These are phyloP conservation scores for Haplosporangium sp. DNA, from an alignment of 371 early-diverging fungal genomes.

Conservation along the genomic window DNA sequence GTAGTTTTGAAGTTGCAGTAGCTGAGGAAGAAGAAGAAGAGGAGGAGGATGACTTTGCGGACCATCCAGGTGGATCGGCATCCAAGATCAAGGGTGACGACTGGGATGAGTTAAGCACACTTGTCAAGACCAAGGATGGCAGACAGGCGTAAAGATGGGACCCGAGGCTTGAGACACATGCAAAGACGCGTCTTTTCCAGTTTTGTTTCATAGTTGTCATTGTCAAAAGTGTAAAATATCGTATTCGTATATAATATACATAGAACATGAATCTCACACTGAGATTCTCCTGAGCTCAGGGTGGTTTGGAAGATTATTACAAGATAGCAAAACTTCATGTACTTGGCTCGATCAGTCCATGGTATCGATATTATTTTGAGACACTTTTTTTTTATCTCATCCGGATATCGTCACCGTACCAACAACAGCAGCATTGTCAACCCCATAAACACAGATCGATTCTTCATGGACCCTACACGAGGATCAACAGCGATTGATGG, in stretches of 20 bases:
- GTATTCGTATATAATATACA: no score
- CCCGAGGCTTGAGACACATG: no score
- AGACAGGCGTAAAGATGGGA: constrained; percentile 11
- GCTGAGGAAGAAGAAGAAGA: constrained; percentile 53
- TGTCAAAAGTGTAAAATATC: no score
- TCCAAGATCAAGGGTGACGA: constrained; percentile 36
- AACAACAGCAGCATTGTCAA: constrained; percentile 43
- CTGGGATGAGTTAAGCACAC: constrained; percentile 49
- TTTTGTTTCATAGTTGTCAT: no score
- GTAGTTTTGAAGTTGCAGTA: constrained; percentile 59
- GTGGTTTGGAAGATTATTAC: no score
- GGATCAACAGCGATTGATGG: constrained; percentile 33
- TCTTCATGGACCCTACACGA: constrained; percentile 53
- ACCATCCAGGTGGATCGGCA: constrained; percentile 54
- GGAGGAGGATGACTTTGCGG: constrained; percentile 53
- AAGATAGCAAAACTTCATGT: no score
- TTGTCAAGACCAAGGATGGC: constrained; percentile 44
- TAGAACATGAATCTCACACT: no score
- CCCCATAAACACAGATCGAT: constrained; percentile 15
- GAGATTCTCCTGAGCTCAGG: no score
- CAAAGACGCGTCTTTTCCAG: no score
- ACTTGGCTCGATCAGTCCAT: no score
- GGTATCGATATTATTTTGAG: no score
- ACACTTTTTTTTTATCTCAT: constrained; percentile 17
- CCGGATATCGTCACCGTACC: constrained; percentile 17